Base-by-base conservation (phyloP, 306 rosid genomes). In the Prunus padus region DNA sequence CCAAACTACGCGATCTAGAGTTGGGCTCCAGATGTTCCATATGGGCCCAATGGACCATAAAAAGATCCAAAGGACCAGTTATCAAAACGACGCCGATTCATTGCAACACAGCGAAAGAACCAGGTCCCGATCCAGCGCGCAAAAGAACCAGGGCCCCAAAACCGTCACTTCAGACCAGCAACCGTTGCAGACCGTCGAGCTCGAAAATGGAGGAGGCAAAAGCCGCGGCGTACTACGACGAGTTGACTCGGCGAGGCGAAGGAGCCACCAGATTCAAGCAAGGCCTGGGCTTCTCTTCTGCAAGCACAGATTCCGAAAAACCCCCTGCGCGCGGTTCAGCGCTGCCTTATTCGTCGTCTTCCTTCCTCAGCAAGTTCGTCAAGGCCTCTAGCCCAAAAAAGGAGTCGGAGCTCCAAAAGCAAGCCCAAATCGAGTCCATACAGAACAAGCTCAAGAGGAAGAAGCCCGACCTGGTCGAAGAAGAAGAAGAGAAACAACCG, bases 211-310 rank as follows among this genome's bases (percentile, higher is more conserved):
- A 94, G 83, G 98, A 91, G 82, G 89, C 85, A 51, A 91, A 90
- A 55, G 98, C 98, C 0, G 96, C 98, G 54, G 98, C 97, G 16
- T 91, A 94, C 77, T 94, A 94, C 86, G 93, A 94, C 28, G 95
- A 94, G 70, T 81, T 92, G 40, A 85, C 92, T 47, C 95, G 96
- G 0, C 88, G 88, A 61, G 98, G 98, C 28, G 87, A 84, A 65
- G 96, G 96, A 49, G 97, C 98, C 45, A 96, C 98, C 16, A 77
- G 92, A 23, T 95, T 89, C 85, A 95, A 95, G 47, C 98, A 84
- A 79, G 98, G 98, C 31, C 91, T 95, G 1, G 99, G 97, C 1
- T 92, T 90, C 45, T 86, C 98, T 11, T 13, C 84, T n/a, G 19
- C 84, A 23, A 69, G 86, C 44, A 18, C 93, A 4, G 55, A 65